Evolutionary conservation across 495 filamentous ascomycete genomes (phyloP), one percentile per base, ranked within the genome.

Genomic region (Chlorociboria aeruginascens): DNA sequence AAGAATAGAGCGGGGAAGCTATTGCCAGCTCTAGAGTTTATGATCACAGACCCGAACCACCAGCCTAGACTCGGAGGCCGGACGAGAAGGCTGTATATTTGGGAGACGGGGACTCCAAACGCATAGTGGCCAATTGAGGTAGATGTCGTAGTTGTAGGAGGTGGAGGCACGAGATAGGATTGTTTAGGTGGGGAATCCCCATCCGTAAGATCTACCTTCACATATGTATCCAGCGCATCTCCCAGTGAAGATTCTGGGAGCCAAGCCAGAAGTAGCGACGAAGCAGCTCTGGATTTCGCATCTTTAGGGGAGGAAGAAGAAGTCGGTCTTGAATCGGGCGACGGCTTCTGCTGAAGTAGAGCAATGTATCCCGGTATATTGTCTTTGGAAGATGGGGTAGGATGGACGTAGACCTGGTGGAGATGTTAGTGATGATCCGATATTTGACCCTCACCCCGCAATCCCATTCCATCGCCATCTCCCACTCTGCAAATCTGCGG

Each of bases 321-420:
- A 29, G 72, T 57, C 43, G 74, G 67, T 40, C 68, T 66, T 50
- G 52, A 54, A 50, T 61, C 52, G 25, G 53, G 53, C 13, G 71
- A 58, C 0, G 74, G 73, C 59, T 95, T 96, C 60, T 97, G 93
- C 63, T 97, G 88, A 28, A 98, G 70, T 3, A 98, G 75, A 28
- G 92, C 92, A 51, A 98, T 83, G 57, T 93, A 98, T 16, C 92
- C 92, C n/a, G 86, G 70, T 52, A 98, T 90, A 52, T 98, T 98
- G 66, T 98, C 93, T 69, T 86, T 92, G 7, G 90, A 72, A 2
- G 88, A 92, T 0, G 93, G 82, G 0, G 87, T 89, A 0, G 93
- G 92, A 64, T 98, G 92, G n/a, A 98, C 80, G 60, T 97, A 98
- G 61, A 98, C 90, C 85, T 89, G 40, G 31, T 14, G 10, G 40